A percentile compares a stretch with the other conserved stretches of the same genome.
phyloP scores from a whole-genome alignment of 176 grass and related monocot species.

The Avena atlantica region DNA sequence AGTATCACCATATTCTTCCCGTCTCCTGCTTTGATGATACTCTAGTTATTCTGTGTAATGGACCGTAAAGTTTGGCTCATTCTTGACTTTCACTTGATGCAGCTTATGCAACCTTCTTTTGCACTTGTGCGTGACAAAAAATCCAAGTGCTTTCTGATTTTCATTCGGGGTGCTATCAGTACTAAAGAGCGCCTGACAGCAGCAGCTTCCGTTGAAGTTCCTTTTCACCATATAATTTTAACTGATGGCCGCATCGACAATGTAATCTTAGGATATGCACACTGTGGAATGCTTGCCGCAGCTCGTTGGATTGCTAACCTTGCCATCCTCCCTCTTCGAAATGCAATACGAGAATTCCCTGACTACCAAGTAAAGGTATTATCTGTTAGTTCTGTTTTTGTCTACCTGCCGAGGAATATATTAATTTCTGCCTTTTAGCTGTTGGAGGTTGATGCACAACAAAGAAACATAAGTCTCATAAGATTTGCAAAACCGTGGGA shows the following conservation, averaged over 20 bases:
- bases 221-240: constrained; percentile 81
- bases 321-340: constrained; percentile 56
- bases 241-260: constrained; percentile 66
- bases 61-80: background rate
- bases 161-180: constrained; percentile 86
- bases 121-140: constrained; percentile 67
- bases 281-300: constrained; percentile 76
- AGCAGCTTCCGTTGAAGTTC: constrained; percentile 74
- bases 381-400: constrained; percentile 1
- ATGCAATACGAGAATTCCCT: constrained; percentile 60
- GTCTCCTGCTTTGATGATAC: background rate
- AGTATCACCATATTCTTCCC: constrained; percentile 41
- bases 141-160: constrained; percentile 78
- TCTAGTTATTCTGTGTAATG: constrained; percentile 7
- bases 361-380: constrained; percentile 84
- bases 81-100: constrained; percentile 37
- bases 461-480: background rate
- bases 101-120: constrained; percentile 92
- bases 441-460: background rate
- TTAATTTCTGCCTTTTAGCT: background rate
- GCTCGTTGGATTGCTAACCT: constrained; percentile 74
- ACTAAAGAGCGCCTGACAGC: constrained; percentile 83
- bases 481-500: background rate
- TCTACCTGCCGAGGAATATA: background rate
- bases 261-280: constrained; percentile 79